Base-by-base conservation (phyloP, 371 early-diverging fungal genomes). In the Funneliformis caledonium region DNA sequence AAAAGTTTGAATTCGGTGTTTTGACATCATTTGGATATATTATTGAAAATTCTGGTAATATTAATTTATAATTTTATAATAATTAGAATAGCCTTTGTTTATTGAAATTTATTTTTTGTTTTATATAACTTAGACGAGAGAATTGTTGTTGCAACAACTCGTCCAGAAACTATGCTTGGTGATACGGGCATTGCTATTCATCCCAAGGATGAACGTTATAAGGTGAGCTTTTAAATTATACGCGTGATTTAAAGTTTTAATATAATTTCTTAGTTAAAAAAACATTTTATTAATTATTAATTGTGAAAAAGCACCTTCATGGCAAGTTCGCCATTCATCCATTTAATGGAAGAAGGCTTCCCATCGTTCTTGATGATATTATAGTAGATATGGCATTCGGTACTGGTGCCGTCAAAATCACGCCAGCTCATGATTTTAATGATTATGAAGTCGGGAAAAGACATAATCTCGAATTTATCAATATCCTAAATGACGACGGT, bases 321-420 rank as follows among this genome's bases (percentile, higher is more conserved):
- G 98, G 98, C 74, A 98, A 97, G 83, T 95, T 85, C 83, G 99
- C 93, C 16, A 88, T 94, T 33, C 99, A 99, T 88, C 99, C 99
- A 47, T 95, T 99, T 90, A 90, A 96, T 68, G 90, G 91, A 60
- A 93, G 97, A 72, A 91, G 92, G 82, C 94, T 99, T 81, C 96
- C 97, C 59, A 97, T 99, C 80, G 91, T 99, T 76, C 89, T 96
- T 56, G 96, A 96, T 84, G 97, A 96, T 82, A 92, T 94, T 82
- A 92, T 93, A 75, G 99, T 97, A 69, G 99, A 99, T 81, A 94
- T 95, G 91, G 93, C 90, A 8, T 98, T 99, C 85, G 99, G 99
- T 87, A 99, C 99, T 45, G 99, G 99, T 87, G 97, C 98, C 80
- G 97, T 99, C 83, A 99, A 99, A 91, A 97, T 99, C 81, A 99